Evolutionary conservation across 176 grass and related monocot genomes (phyloP).

Genomic region (Triticum turgidum): DNA sequence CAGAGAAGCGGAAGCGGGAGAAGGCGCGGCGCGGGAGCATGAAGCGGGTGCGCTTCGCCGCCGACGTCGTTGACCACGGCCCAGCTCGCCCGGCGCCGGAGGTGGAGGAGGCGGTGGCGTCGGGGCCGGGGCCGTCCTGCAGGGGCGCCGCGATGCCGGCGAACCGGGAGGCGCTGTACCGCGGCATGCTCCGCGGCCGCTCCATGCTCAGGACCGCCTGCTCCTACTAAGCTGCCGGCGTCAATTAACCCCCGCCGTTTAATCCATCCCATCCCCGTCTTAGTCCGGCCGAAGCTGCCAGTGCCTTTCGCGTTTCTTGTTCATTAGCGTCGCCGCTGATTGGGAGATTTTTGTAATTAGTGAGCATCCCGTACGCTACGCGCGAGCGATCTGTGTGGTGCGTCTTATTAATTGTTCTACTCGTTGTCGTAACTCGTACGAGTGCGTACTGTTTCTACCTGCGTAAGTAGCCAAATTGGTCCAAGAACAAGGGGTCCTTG

Average conservation of each 20-base stretch:
- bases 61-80: constrained; percentile 53
- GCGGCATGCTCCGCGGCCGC: constrained; percentile 77
- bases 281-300: not conserved
- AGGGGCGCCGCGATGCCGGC: constrained; percentile 57
- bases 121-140: constrained; percentile 20
- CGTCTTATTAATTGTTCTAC: not conserved
- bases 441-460: not conserved
- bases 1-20: constrained; percentile 64
- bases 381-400: constrained; percentile 18
- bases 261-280: not conserved
- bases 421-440: too few relatives aligned
- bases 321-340: not conserved
- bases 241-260: constrained; percentile 7
- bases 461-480: not conserved
- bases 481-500: too few relatives aligned
- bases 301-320: not conserved
- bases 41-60: constrained; percentile 88
- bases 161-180: constrained; percentile 84
- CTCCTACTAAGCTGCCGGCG: constrained; percentile 43
- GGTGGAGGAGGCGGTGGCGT: not conserved
- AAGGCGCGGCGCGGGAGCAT: constrained; percentile 45
- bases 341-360: constrained; percentile 49
- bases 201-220: constrained; percentile 63
- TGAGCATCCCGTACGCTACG: constrained; percentile 7
- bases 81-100: not conserved